Conservation (phyloP, 2,329 filamentous ascomycete genomes). For the Huntiella bhutanensis region DNA sequence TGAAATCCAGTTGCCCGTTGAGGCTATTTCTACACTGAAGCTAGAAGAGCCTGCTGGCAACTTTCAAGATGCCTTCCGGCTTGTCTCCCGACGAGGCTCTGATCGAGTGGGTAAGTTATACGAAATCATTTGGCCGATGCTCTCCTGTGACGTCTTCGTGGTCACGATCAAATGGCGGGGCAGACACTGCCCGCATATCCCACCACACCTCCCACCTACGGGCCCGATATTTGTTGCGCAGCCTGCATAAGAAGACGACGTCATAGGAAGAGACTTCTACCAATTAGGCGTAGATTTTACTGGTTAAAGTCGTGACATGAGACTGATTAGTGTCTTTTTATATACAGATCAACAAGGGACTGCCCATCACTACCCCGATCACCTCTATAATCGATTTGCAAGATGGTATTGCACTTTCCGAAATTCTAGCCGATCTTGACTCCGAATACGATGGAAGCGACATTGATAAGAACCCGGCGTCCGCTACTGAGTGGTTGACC, state of each 20-base stretch:
- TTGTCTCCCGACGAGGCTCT: conserved; percentile 10
- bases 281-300: background rate
- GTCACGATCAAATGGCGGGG: background rate
- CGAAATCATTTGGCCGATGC: background rate
- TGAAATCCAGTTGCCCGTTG: background rate
- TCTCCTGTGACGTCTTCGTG: conserved; percentile 1
- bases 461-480: conserved; percentile 28
- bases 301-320: no score
- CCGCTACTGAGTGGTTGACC: conserved; percentile 24
- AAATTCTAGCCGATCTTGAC: conserved; percentile 39
- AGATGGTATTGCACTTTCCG: conserved; percentile 34
- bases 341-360: conserved; percentile 21
- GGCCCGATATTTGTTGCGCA: background rate
- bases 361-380: conserved; percentile 26
- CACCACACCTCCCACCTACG: no score
- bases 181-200: background rate
- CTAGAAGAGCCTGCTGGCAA: conserved; percentile 1
- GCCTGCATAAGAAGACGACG: background rate
- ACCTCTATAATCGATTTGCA: conserved; percentile 31
- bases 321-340: background rate
- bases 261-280: background rate
- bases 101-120: conserved; percentile 10
- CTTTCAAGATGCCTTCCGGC: conserved; percentile 6
- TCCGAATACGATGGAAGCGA: conserved; percentile 34
- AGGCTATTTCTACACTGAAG: conserved; percentile 6